These are phyloP conservation scores for Penicillium sclerotigenum DNA, from an alignment of 2,329 filamentous ascomycete genomes.

Conservation along the genomic window DNA sequence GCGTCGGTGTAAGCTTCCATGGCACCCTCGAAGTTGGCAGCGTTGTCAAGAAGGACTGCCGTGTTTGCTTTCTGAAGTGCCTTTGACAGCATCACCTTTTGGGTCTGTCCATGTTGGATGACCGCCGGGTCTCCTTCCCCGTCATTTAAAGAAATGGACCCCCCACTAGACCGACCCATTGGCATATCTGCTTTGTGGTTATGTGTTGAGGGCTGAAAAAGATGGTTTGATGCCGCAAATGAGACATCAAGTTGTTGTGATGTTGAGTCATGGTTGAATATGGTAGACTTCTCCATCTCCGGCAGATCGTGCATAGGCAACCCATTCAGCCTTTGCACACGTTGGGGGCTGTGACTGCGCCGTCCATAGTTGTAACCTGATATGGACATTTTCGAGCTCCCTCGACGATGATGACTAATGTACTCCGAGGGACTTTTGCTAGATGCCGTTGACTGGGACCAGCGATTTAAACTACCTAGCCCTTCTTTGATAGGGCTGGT, in stretches of 20 bases:
- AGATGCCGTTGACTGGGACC: constrained; percentile 57
- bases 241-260: constrained; percentile 26
- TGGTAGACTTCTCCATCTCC: constrained; percentile 18
- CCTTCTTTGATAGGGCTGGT: constrained; percentile 42
- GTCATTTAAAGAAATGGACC: constrained; percentile 25
- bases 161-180: constrained; percentile 25
- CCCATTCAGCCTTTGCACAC: constrained; percentile 6
- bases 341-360: constrained; percentile 17
- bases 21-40: constrained; percentile 88
- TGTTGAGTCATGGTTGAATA: constrained; percentile 15
- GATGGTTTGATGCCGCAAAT: constrained; percentile 17
- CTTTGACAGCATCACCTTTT: constrained; percentile 96
- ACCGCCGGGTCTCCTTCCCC: constrained; percentile 28
- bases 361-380: constrained; percentile 4
- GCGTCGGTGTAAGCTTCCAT: constrained; percentile 89
- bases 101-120: constrained; percentile 57
- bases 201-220: constrained; percentile 15
- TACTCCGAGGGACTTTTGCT: constrained; percentile 38
- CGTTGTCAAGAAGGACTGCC: constrained; percentile 92
- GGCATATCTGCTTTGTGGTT: constrained; percentile 9
- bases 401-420: constrained; percentile 25
- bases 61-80: constrained; percentile 94
- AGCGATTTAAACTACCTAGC: constrained; percentile 53
- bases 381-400: constrained; percentile 25
- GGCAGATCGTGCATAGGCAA: constrained; percentile 20